Percentiles rank a stretch among this genome's conserved stretches.
Conservation (phyloP, 2,329 filamentous ascomycete genomes). For the Claviceps africana region DNA sequence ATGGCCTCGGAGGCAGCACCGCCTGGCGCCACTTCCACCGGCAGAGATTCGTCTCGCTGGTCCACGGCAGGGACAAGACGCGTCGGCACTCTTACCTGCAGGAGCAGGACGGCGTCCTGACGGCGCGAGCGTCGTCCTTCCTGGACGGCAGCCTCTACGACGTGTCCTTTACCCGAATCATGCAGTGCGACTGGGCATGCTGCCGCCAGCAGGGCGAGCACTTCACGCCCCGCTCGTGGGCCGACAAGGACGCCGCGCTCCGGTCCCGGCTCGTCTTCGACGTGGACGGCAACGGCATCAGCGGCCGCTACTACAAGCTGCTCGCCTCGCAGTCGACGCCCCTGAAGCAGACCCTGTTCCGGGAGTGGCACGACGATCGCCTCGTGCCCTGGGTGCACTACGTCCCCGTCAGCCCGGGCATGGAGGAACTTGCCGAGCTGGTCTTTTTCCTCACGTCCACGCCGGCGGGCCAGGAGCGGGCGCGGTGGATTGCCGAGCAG, state of each 20-base stretch:
- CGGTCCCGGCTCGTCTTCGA: slow-evolving; percentile 32
- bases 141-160: slow-evolving; percentile 24
- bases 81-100: background rate
- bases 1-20: slow-evolving; percentile 15
- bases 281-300: slow-evolving; percentile 42
- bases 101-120: background rate
- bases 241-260: slow-evolving; percentile 18
- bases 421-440: slow-evolving; percentile 39
- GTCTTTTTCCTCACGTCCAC: slow-evolving; percentile 31
- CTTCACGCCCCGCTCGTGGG: slow-evolving; percentile 19
- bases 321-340: slow-evolving; percentile 32
- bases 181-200: slow-evolving; percentile 28
- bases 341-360: slow-evolving; percentile 37
- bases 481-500: slow-evolving; percentile 34
- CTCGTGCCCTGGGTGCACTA: slow-evolving; percentile 44
- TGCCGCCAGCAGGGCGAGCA: slow-evolving; percentile 22
- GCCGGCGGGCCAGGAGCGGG: slow-evolving; percentile 31
- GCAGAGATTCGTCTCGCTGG: slow-evolving; percentile 28
- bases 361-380: slow-evolving; percentile 45
- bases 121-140: slow-evolving; percentile 6
- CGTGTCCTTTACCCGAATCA: slow-evolving; percentile 26
- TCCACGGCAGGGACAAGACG: slow-evolving; percentile 16
- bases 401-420: slow-evolving; percentile 33
- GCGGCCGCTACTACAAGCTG: slow-evolving; percentile 37
- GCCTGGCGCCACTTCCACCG: slow-evolving; percentile 31